Percentiles rank a stretch among this genome's conserved stretches.
phyloP scores from a whole-genome alignment of 495 filamentous ascomycete species.

The Hyphodiscus hymeniophilus region DNA sequence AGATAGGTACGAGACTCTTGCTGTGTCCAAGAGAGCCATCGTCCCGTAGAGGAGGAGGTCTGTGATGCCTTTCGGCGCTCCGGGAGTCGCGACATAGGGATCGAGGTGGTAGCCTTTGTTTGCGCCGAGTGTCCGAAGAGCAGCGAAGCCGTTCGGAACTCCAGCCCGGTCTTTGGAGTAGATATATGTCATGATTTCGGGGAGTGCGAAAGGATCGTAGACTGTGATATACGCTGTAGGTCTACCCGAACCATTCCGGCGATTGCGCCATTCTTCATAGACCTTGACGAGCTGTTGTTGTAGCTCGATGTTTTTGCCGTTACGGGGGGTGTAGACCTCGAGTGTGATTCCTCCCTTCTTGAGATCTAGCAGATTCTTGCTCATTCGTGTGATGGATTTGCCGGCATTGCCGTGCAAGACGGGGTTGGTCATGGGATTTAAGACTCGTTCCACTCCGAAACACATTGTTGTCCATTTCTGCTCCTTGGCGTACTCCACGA shows the following conservation, averaged over 20 bases:
- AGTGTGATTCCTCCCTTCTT: conserved; percentile 29
- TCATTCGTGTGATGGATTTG: conserved; percentile 32
- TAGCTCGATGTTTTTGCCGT: conserved; percentile 24
- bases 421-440: conserved; percentile 29
- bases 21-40: conserved; percentile 30
- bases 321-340: conserved; percentile 28
- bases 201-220: conserved; percentile 35
- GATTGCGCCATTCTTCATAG: conserved; percentile 33
- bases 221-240: conserved; percentile 36
- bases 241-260: conserved; percentile 24
- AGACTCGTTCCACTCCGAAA: conserved; percentile 33
- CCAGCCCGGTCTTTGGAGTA: conserved; percentile 29
- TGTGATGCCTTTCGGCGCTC: conserved; percentile 30
- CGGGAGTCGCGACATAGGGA: conserved; percentile 32
- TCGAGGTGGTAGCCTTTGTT: conserved; percentile 35
- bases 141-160: conserved; percentile 32
- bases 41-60: conserved; percentile 31
- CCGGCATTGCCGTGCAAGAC: conserved; percentile 30
- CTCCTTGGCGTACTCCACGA: conserved; percentile 22
- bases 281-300: conserved; percentile 28
- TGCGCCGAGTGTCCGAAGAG: conserved; percentile 29
- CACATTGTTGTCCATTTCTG: conserved; percentile 32
- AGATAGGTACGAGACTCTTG: conserved; percentile 29
- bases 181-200: conserved; percentile 35
- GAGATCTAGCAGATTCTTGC: conserved; percentile 29